Evolutionary conservation across 2,329 filamentous ascomycete species (phyloP), one percentile per base, ranked within the genome.

Genomic region (Myriangium duriaei): DNA sequence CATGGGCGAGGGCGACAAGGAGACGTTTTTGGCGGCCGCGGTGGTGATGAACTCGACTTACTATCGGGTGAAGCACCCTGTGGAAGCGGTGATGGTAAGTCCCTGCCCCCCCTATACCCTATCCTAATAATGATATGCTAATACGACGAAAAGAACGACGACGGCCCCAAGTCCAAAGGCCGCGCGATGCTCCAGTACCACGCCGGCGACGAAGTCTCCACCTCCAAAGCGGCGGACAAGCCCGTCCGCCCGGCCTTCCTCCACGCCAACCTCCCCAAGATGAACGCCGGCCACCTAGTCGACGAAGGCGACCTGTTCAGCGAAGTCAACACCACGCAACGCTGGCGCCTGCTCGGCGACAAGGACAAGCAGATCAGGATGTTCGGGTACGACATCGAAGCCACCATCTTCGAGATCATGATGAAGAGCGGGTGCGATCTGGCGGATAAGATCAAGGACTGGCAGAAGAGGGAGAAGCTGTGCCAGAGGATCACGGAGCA

Each of bases 1-100:
- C 5, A 53, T 60, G 0, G 67, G 66, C 9, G 57, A 68, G 49
- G 67, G 67, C 11, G 66, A 69, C 50, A 69, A 69, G 46, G 66
- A 69, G 45, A 68, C 65, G 0, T 69, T 69, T 44, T 48, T 65
- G 11, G 54, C 61, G 4, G 65, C 65, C 5, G 63, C 67, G 6
- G 44, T 58, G 3, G 61, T 53, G 9, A 48, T 65, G 2, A 47
- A 51, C 4, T 52, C 59, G 4, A 47, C 58, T 2, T 65, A 59
- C 46, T 64, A 67, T 44, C 53, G 59, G 21, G 64, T 68, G 32
- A 37, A 34, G 17, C 31, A 43, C 16, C 39, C 39, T 11, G 53
- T 51, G 30, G 38, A 40, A 6, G 40, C 39, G 7, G 34, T 45
- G 15, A 40, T 41, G 14, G n/a, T n/a, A n/a, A n/a, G n/a, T n/a